Conservation (phyloP, 2,329 filamentous ascomycete species). For the Colletotrichum chlorophyti region DNA sequence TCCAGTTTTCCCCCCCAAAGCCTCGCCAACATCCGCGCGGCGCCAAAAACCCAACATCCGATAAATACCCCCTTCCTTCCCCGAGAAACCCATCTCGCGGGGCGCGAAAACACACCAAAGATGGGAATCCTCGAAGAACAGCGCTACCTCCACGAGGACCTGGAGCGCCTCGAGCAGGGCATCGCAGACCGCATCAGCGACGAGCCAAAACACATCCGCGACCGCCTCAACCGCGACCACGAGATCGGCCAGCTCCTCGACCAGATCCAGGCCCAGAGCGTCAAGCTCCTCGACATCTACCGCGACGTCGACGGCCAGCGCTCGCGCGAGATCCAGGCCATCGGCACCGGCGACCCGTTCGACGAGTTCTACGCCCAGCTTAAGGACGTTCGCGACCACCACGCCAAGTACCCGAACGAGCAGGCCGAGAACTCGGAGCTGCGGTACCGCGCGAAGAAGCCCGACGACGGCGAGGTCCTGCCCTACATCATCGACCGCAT, state of each 20-base stretch:
- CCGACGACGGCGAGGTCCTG: conserved; percentile 67
- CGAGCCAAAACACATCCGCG: conserved; percentile 90
- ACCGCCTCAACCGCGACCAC: conserved; percentile 89
- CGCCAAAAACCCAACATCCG: too few species aligned
- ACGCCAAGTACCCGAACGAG: conserved; percentile 91
- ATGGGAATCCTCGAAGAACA: conserved; percentile 90
- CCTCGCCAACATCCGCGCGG: neutral
- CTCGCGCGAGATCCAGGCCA: conserved; percentile 80
- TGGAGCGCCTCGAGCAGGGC: conserved; percentile 94
- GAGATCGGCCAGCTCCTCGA: conserved; percentile 86
- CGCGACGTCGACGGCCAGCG: conserved; percentile 76
- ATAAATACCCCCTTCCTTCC: neutral
- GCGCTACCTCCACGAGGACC: conserved; percentile 91
- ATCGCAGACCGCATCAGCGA: conserved; percentile 88
- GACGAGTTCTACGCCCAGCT: conserved; percentile 91
- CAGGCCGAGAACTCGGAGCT: conserved; percentile 94
- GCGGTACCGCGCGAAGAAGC: conserved; percentile 78
- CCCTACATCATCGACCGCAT: conserved; percentile 82
- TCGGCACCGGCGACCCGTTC: conserved; percentile 86
- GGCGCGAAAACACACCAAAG: neutral
- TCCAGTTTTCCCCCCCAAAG: conserved; percentile 14
- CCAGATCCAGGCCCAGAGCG: conserved; percentile 87
- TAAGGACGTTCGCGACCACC: conserved; percentile 82
- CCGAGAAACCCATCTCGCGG: neutral
- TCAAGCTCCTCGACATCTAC: conserved; percentile 83